These are phyloP conservation scores for Babesia ovata DNA, from an alignment of 169 alveolate genomes.

Conservation along the genomic window DNA sequence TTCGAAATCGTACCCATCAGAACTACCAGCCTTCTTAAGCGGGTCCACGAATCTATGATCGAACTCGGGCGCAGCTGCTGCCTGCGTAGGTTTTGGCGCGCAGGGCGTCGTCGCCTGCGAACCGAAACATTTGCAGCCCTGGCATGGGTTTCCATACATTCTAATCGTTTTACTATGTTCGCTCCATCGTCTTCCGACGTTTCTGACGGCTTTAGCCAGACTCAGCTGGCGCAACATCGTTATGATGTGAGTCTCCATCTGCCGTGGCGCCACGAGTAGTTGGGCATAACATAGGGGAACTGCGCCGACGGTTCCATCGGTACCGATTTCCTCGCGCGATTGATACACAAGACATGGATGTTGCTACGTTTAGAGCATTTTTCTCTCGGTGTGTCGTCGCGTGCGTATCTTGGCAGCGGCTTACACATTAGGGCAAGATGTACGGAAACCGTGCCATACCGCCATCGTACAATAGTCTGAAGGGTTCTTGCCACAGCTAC, in stretches of 20 bases:
- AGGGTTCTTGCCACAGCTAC: conserved; percentile 11
- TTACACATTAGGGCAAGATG: conserved; percentile 33
- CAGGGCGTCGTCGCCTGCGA: conserved; percentile 15
- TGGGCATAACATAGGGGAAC: too few species aligned
- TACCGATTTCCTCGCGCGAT: too few species aligned
- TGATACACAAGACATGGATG: neutral
- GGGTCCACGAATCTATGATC: conserved; percentile 43
- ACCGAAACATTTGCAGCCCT: conserved; percentile 25
- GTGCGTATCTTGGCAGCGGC: conserved; percentile 19
- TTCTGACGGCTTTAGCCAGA: neutral
- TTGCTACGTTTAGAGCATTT: neutral
- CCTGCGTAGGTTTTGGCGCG: conserved; percentile 8
- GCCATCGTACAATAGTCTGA: conserved; percentile 5
- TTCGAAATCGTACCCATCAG: conserved; percentile 14
- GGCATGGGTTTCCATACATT: conserved; percentile 38
- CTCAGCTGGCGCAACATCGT: conserved; percentile 28
- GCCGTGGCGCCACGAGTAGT: neutral
- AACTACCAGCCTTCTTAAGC: neutral
- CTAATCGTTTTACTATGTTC: neutral
- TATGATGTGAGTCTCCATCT: neutral
- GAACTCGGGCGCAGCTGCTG: conserved; percentile 23
- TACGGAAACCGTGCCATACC: neutral
- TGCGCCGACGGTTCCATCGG: too few species aligned
- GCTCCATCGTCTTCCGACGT: neutral
- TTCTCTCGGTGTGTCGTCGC: conserved; percentile 14